A percentile compares a stretch with the other conserved stretches of the same genome.
Evolutionary conservation across 2,329 filamentous ascomycete species (phyloP).

Genomic region (Cladosporium velox): DNA sequence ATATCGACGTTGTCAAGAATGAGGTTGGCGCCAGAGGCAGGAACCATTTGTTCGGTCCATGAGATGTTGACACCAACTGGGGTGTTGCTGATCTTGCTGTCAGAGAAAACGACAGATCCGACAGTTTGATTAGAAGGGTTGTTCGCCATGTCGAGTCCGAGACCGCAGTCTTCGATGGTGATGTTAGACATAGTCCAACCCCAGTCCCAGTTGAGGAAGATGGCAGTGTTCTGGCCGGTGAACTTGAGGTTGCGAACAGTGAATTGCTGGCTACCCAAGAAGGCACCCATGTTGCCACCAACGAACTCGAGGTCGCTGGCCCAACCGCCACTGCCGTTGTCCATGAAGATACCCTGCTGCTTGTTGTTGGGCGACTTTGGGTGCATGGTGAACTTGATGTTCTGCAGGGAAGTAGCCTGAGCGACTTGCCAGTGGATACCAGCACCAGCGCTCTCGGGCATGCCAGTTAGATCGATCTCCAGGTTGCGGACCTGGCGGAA

Average conservation of each 20-base stretch:
- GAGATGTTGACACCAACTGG: constrained; percentile 73
- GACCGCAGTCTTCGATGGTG: constrained; percentile 48
- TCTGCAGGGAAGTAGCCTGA: constrained; percentile 62
- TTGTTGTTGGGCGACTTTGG: constrained; percentile 46
- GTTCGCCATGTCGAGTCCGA: constrained; percentile 54
- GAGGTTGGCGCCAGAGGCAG: constrained; percentile 75
- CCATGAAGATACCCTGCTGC: constrained; percentile 48
- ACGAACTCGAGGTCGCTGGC: constrained; percentile 62
- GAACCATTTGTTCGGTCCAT: constrained; percentile 49
- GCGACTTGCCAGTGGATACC: constrained; percentile 58
- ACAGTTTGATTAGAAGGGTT: constrained; percentile 64
- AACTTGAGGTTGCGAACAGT: constrained; percentile 54
- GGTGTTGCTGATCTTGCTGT: constrained; percentile 77
- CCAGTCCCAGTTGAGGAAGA: constrained; percentile 60
- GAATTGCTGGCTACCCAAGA: constrained; percentile 66
- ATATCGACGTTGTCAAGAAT: constrained; percentile 92
- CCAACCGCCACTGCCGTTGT: constrained; percentile 45
- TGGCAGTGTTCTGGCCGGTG: constrained; percentile 51
- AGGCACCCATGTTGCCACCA: constrained; percentile 61
- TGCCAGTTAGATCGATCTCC: constrained; percentile 50
- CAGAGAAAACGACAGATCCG: constrained; percentile 80
- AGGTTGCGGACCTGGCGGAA: constrained; percentile 59
- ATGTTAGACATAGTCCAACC: constrained; percentile 52
- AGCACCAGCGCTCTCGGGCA: constrained; percentile 37
- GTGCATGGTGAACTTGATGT: constrained; percentile 61